A percentile compares a stretch with the other conserved stretches of the same genome.
Evolutionary conservation across 208 protist genomes (phyloP).

Genomic region (Crithidia sp.): DNA sequence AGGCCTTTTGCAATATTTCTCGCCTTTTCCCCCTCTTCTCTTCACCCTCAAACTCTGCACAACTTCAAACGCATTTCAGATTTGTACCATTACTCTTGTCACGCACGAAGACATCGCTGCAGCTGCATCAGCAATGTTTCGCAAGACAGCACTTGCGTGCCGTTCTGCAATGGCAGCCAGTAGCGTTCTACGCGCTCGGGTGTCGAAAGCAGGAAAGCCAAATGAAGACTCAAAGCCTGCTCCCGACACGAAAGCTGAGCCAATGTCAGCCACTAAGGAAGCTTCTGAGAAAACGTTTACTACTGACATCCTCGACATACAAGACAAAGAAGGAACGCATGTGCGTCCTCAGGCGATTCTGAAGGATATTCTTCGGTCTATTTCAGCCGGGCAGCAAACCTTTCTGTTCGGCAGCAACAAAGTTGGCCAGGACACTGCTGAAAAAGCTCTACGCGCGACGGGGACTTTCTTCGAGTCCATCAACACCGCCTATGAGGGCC

Average conservation of each 20-base stretch:
- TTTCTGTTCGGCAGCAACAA: constrained; percentile 31
- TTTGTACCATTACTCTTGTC: no score
- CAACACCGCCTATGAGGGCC: constrained; percentile 41
- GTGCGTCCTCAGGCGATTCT: constrained; percentile 26
- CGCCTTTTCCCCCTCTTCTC: no score
- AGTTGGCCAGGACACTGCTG: constrained; percentile 15
- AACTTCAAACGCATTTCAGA: no score
- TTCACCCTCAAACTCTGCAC: no score
- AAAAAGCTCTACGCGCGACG: constrained; percentile 21
- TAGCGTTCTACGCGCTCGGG: not conserved
- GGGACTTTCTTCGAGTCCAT: constrained; percentile 48
- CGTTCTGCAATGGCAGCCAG: not conserved
- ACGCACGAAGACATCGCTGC: no score
- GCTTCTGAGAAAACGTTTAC: not conserved
- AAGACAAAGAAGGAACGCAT: constrained; percentile 1
- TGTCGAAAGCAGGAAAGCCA: constrained; percentile 2
- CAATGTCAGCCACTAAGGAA: not conserved
- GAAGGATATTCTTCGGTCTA: constrained; percentile 30
- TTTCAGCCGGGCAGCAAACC: constrained; percentile 27
- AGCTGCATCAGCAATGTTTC: no score
- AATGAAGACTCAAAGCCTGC: not conserved
- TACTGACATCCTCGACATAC: not conserved
- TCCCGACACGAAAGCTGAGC: not conserved
- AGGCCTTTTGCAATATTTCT: no score
- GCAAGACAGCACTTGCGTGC: no score